Conservation (phyloP, 352 stramenopile genomes). For the Pythium aristosporum region DNA sequence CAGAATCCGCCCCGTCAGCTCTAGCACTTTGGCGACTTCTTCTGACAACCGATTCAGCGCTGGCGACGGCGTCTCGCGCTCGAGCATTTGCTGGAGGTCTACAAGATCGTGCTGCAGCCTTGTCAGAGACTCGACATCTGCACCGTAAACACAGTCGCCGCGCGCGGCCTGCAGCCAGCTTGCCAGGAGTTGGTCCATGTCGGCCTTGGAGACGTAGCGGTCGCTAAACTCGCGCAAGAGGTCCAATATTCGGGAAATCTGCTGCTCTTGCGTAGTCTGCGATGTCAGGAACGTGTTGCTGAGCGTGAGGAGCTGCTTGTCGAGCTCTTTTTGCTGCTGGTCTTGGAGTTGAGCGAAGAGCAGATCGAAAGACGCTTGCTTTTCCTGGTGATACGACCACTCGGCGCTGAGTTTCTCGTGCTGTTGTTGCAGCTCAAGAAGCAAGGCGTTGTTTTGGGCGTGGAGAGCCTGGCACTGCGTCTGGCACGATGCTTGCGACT, state of each 20-base stretch:
- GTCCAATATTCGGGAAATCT: slow-evolving; percentile 25
- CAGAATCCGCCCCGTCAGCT: slow-evolving; percentile 31
- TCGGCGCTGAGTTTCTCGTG: slow-evolving; percentile 18
- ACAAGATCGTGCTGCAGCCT: slow-evolving; percentile 36
- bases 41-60: slow-evolving; percentile 32
- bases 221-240: slow-evolving; percentile 25
- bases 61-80: slow-evolving; percentile 28
- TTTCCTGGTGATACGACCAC: slow-evolving; percentile 28
- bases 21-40: slow-evolving; percentile 31
- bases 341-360: slow-evolving; percentile 8
- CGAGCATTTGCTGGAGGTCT: slow-evolving; percentile 33
- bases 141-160: slow-evolving; percentile 59
- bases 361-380: slow-evolving; percentile 16
- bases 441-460: slow-evolving; percentile 34
- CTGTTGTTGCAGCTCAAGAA: slow-evolving; percentile 40
- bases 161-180: slow-evolving; percentile 46
- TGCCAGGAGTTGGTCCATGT: slow-evolving; percentile 30
- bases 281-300: slow-evolving; percentile 25
- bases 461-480: slow-evolving; percentile 15
- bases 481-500: slow-evolving; percentile 14
- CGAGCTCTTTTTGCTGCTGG: slow-evolving; percentile 29
- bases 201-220: slow-evolving; percentile 27
- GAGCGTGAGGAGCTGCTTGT: slow-evolving; percentile 26
- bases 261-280: slow-evolving; percentile 35
- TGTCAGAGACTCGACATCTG: slow-evolving; percentile 31